Conservation (phyloP, 2,329 filamentous ascomycete species). For the Fusarium sp. region DNA sequence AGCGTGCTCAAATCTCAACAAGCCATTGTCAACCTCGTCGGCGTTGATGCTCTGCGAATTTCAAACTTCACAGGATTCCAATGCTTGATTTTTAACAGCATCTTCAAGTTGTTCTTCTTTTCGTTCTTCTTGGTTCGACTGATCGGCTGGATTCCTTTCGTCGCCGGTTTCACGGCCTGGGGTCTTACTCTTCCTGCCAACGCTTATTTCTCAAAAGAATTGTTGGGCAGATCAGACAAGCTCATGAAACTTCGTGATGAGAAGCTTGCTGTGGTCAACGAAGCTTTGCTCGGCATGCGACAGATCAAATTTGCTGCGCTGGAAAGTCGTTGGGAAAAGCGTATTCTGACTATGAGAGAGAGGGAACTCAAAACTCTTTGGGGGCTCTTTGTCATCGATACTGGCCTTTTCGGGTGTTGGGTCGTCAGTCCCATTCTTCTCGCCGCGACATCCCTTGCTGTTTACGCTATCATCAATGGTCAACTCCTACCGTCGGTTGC, state of each 20-base stretch:
- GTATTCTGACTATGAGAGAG: conserved; percentile 71
- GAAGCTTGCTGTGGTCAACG: conserved; percentile 80
- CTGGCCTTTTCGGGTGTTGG: conserved; percentile 74
- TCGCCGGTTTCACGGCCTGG: conserved; percentile 74
- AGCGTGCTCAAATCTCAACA: conserved; percentile 65
- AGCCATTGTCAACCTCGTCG: conserved; percentile 80
- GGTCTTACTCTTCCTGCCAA: conserved; percentile 75
- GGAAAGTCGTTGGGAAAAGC: conserved; percentile 79
- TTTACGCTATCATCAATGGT: conserved; percentile 74
- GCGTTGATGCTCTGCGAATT: conserved; percentile 78
- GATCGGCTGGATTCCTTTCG: conserved; percentile 76
- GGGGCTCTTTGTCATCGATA: conserved; percentile 73
- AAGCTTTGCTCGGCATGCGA: conserved; percentile 81
- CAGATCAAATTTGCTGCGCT: conserved; percentile 88
- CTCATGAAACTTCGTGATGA: conserved; percentile 82
- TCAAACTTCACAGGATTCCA: conserved; percentile 76
- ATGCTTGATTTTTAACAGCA: conserved; percentile 71
- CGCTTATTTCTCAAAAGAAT: conserved; percentile 72
- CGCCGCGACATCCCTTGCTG: conserved; percentile 75
- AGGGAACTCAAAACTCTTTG: conserved; percentile 75
- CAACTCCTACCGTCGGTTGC: conserved; percentile 77
- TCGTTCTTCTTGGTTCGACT: conserved; percentile 74
- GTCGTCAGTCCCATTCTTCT: conserved; percentile 79
- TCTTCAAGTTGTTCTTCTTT: conserved; percentile 73
- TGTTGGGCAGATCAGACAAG: conserved; percentile 72